phyloP scores from a whole-genome alignment of 2,329 filamentous ascomycete genomes.

The Aspergillus melleus region DNA sequence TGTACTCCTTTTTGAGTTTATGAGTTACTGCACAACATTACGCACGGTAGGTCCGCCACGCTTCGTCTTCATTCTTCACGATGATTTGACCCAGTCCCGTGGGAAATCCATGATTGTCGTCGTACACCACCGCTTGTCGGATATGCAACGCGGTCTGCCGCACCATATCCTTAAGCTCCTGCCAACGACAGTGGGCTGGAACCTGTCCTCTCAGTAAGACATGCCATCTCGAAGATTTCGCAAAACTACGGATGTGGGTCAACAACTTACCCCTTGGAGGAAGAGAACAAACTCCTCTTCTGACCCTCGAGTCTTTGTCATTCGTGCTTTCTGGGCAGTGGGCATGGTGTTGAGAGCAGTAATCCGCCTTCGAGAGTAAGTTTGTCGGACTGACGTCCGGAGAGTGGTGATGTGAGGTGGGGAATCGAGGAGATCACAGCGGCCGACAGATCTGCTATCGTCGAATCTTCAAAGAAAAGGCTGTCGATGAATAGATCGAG shows the following conservation, averaged over 20 bases:
- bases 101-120: slow-evolving; percentile 43
- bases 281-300: slow-evolving; percentile 49
- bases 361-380: not conserved
- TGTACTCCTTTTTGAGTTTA: not conserved
- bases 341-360: slow-evolving; percentile 28
- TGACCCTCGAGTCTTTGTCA: slow-evolving; percentile 29
- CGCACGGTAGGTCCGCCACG: slow-evolving; percentile 46
- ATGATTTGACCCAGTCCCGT: slow-evolving; percentile 47
- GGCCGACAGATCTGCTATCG: not conserved
- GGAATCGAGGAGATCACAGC: not conserved
- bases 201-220: slow-evolving; percentile 32
- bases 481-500: not conserved
- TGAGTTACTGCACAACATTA: slow-evolving; percentile 1
- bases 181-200: slow-evolving; percentile 46
- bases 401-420: not conserved
- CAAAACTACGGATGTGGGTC: not conserved
- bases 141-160: slow-evolving; percentile 46
- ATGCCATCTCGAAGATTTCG: not conserved
- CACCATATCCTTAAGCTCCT: slow-evolving; percentile 47
- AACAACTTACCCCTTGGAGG: slow-evolving; percentile 40
- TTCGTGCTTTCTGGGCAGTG: slow-evolving; percentile 33
- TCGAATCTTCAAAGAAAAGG: not conserved
- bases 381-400: not conserved
- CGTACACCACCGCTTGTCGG: slow-evolving; percentile 46
- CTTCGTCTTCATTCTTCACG: slow-evolving; percentile 46